Conservation (phyloP, 257 asterid species). For the Penstemon newberryi region DNA sequence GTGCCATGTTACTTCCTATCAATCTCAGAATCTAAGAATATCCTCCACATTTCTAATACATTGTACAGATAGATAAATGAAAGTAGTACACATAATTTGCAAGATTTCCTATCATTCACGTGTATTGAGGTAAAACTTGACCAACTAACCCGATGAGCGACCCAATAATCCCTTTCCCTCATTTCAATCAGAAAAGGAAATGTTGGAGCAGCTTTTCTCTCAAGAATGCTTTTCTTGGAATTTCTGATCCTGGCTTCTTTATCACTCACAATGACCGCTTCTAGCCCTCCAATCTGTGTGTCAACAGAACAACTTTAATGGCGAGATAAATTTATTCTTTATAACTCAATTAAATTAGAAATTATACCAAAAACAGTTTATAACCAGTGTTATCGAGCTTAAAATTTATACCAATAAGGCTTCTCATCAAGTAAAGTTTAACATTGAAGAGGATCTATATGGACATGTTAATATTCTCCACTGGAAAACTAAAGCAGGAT, state of each 20-base stretch:
- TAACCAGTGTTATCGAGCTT: too few relatives aligned
- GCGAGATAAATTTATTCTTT: too few relatives aligned
- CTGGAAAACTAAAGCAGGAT: neutral
- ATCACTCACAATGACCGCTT: conserved; percentile 54
- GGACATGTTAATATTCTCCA: too few relatives aligned
- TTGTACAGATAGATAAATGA: conserved; percentile 1
- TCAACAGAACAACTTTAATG: neutral
- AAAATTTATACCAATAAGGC: too few relatives aligned
- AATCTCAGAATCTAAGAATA: neutral
- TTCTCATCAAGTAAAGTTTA: too few relatives aligned
- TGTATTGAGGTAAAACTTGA: conserved; percentile 14
- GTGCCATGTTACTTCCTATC: neutral
- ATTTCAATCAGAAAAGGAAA: conserved; percentile 79
- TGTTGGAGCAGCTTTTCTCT: conserved; percentile 66
- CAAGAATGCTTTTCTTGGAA: conserved; percentile 55
- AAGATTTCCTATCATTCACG: conserved; percentile 11
- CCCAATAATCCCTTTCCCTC: conserved; percentile 68
- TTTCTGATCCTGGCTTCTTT: conserved; percentile 60
- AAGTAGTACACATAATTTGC: conserved; percentile 5
- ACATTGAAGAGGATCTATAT: too few relatives aligned
- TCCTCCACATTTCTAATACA: conserved; percentile 10
- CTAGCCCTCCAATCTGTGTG: conserved; percentile 72
- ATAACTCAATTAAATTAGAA: too few relatives aligned
- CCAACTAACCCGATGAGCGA: conserved; percentile 69
- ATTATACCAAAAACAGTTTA: too few relatives aligned